Evolutionary conservation across 306 rosid species (phyloP).

Genomic region (Pterocarpus macrocarpus): DNA sequence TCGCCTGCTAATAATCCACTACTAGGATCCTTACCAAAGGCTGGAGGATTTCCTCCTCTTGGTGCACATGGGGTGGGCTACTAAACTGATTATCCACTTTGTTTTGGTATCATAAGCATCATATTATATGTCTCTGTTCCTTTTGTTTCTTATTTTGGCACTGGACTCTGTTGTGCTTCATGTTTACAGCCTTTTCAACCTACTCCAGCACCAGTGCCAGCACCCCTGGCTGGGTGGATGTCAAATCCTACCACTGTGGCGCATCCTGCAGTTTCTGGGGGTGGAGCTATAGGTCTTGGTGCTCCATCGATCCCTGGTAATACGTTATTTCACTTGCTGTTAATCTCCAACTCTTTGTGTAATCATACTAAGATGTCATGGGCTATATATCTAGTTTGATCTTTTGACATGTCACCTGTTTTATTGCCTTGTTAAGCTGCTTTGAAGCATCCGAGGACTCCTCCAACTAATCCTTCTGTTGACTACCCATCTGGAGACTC

Average conservation of each 20-base stretch:
- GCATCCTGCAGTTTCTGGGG: conserved; percentile 90
- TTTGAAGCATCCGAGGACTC: conserved; percentile 96
- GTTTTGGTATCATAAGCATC: conserved; percentile 28
- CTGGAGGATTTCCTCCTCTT: conserved; percentile 94
- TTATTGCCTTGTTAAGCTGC: conserved; percentile 69
- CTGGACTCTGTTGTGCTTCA: conserved; percentile 33
- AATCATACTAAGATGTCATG: conserved; percentile 12
- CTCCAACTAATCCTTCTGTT: conserved; percentile 89
- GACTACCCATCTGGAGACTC: conserved; percentile 96
- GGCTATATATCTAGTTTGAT: conserved; percentile 29
- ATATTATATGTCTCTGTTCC: conserved; percentile 15
- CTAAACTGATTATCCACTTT: conserved; percentile 40
- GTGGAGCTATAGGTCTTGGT: conserved; percentile 94
- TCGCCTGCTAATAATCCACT: conserved; percentile 94
- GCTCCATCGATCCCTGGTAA: conserved; percentile 95
- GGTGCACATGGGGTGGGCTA: conserved; percentile 96
- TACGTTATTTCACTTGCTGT: conserved; percentile 35
- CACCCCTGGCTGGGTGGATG: conserved; percentile 99
- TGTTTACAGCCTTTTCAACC: conserved; percentile 90
- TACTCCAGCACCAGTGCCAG: conserved; percentile 80
- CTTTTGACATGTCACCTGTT: conserved; percentile 34
- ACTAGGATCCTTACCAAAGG: conserved; percentile 87
- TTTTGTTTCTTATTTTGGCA: conserved; percentile 20
- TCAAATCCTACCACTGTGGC: conserved; percentile 92
- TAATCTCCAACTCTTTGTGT: conserved; percentile 24